Evolutionary conservation across 2,329 filamentous ascomycete genomes (phyloP).

Genomic region (Verruconis gallopava): DNA sequence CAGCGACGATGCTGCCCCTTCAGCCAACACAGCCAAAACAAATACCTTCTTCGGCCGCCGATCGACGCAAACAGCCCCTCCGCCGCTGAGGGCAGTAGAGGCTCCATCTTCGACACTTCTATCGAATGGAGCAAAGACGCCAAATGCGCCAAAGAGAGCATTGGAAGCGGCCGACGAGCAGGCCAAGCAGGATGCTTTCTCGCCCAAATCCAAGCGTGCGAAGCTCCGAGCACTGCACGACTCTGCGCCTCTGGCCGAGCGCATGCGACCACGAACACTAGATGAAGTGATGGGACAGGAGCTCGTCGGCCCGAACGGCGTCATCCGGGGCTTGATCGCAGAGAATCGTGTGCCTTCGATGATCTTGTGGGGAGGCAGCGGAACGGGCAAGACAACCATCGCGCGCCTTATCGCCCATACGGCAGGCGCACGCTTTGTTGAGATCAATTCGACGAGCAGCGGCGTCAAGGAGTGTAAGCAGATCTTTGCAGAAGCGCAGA

Average conservation of each 20-base stretch:
- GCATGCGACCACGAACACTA: slow-evolving; percentile 74
- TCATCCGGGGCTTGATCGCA: slow-evolving; percentile 77
- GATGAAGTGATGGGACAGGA: slow-evolving; percentile 88
- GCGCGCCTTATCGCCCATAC: slow-evolving; percentile 76
- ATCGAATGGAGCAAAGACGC: slow-evolving; percentile 1
- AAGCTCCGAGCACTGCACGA: slow-evolving; percentile 49
- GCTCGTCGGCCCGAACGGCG: slow-evolving; percentile 71
- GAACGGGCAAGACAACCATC: slow-evolving; percentile 83
- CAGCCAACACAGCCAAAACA: not conserved
- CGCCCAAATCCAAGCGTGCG: slow-evolving; percentile 8
- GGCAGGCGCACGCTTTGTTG: slow-evolving; percentile 76
- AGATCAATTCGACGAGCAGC: slow-evolving; percentile 86
- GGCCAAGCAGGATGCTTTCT: not conserved
- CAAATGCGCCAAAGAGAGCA: slow-evolving; percentile 1
- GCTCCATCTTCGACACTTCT: not conserved
- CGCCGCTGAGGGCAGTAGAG: not conserved
- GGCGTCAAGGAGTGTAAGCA: slow-evolving; percentile 88
- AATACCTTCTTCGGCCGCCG: slow-evolving; percentile 40
- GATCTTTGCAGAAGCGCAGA: slow-evolving; percentile 72
- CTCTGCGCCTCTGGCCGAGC: slow-evolving; percentile 76
- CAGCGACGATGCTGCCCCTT: not conserved
- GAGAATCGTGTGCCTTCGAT: slow-evolving; percentile 79
- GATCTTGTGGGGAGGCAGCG: slow-evolving; percentile 80
- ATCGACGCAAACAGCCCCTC: slow-evolving; percentile 18
- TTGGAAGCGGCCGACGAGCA: not conserved